These are phyloP conservation scores for Orbilia blumenaviensis DNA, from an alignment of 2,329 filamentous ascomycete genomes.

Conservation along the genomic window DNA sequence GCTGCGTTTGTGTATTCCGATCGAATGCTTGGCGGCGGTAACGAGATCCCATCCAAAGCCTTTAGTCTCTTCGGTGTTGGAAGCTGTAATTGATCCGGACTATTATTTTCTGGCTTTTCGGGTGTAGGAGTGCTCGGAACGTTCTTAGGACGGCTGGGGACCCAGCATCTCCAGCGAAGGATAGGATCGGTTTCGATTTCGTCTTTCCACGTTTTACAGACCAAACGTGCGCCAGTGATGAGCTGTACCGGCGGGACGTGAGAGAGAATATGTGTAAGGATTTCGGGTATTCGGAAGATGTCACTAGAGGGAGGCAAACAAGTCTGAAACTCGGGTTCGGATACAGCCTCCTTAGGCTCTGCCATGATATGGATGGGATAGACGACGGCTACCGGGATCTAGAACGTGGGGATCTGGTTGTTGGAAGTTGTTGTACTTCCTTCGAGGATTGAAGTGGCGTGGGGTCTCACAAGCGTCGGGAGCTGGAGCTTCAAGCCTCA, in stretches of 20 bases:
- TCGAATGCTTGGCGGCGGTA: constrained; percentile 35
- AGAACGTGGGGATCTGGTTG: not conserved
- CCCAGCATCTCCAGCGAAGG: constrained; percentile 30
- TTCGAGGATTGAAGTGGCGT: not conserved
- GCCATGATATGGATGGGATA: not conserved
- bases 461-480: not conserved
- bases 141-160: constrained; percentile 21
- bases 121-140: not conserved
- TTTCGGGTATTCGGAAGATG: constrained; percentile 36
- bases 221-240: constrained; percentile 14
- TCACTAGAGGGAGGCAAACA: not conserved
- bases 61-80: not conserved
- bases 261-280: constrained; percentile 29
- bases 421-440: not conserved
- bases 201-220: constrained; percentile 26
- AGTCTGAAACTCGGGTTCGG: not conserved
- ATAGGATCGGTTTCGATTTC: constrained; percentile 35
- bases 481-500: not conserved
- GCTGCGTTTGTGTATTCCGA: constrained; percentile 13
- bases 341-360: not conserved
- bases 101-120: not conserved
- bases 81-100: too few relatives aligned
- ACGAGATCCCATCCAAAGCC: constrained; percentile 9
- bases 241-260: constrained; percentile 28
- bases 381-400: not conserved